A percentile compares a stretch with the other conserved stretches of the same genome.
These are phyloP conservation scores for Arthrobotrys entomopaga DNA, from an alignment of 2,329 filamentous ascomycete genomes.

Conservation along the genomic window DNA sequence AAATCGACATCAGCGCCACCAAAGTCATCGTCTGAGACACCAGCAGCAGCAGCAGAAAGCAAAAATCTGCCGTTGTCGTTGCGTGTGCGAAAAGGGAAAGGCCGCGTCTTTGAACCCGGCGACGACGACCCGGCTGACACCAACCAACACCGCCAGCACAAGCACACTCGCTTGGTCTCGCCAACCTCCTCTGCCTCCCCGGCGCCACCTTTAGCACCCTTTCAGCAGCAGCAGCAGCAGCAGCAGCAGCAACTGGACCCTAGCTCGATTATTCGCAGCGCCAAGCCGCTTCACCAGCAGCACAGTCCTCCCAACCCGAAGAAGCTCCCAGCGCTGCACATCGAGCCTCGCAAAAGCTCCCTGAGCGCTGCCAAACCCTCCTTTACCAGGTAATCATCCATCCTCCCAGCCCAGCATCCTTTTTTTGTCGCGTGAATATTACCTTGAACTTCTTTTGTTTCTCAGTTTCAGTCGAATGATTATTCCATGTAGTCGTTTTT, in stretches of 20 bases:
- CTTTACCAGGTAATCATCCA: conserved; percentile 50
- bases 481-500: conserved; percentile 1
- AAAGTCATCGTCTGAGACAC: conserved; percentile 8
- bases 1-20: background rate
- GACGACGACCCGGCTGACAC: background rate
- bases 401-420: conserved; percentile 16
- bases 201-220: background rate
- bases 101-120: conserved; percentile 41
- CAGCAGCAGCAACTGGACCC: conserved; percentile 1
- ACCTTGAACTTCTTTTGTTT: background rate
- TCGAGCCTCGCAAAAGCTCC: conserved; percentile 53
- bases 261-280: background rate
- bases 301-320: conserved; percentile 27
- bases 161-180: background rate
- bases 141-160: too few relatives aligned
- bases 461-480: background rate
- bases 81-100: conserved; percentile 53
- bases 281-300: conserved; percentile 21
- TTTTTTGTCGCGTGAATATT: background rate
- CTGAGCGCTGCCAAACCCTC: conserved; percentile 45
- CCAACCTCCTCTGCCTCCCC: conserved; percentile 1
- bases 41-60: background rate
- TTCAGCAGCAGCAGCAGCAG: too few relatives aligned
- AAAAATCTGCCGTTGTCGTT: conserved; percentile 27
- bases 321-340: conserved; percentile 24